Evolutionary conservation across 108 stramenopile species (phyloP), one percentile per base, ranked within the genome.

Genomic region (Cyclotella kingstonii): DNA sequence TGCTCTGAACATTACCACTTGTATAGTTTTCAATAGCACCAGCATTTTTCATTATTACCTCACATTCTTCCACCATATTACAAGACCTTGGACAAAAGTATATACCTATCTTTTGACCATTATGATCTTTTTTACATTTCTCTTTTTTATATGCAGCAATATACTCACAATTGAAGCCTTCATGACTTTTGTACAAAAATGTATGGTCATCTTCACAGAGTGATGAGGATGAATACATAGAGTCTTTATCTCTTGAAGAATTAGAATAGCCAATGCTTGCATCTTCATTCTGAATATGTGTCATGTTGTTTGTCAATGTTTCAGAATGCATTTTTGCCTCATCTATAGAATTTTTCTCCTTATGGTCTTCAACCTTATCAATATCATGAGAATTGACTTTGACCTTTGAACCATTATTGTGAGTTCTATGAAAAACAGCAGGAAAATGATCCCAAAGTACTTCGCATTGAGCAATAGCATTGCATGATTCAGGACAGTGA

Each of bases 101-200:
- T 0, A 58, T 49, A 43, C 70, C 70, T 12, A 73, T 42, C 40
- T 39, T 35, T 27, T 63, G 15, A n/a, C 71, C 71, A 45, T 64
- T 38, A 22, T 51, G 21, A 6, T 62, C 18, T 36, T 64, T 73
- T 12, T 25, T 9, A 41, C 71, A 73, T 26, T 59, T 58, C 30
- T 64, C 71, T 12, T 62, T 62, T 22, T 59, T 64, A 50, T 58
- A 58, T 11, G 22, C 39, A 19, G 39, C 51, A 17, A 73, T 73
- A 40, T 58, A 73, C 18, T 51, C 43, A 44, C 71, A 73, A 51
- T 56, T 45, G 49, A 40, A 64, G 4, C 71, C 71, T 25, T 48
- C 38, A 4, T 35, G 26, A 0, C 34, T 47, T 50, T 73, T 64
- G 56, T 58, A 73, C 6, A 58, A 30, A 45, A 64, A 73, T 41